phyloP scores from a whole-genome alignment of 176 grass and related monocot genomes.

The Ensete glaucum region DNA sequence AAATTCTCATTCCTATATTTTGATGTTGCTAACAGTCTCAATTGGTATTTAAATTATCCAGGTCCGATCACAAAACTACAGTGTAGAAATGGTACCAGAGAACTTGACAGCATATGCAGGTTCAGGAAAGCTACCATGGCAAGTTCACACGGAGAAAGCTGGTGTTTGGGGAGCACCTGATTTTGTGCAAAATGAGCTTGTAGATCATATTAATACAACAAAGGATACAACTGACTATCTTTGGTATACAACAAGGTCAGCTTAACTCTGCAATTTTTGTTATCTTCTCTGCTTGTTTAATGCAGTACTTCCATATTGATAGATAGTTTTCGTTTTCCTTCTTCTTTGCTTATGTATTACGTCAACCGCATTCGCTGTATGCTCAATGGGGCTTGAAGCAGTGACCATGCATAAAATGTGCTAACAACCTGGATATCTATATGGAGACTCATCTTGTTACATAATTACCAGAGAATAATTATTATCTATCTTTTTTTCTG shows the following conservation, averaged over 20 bases:
- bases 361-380: too few relatives aligned
- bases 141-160: slow-evolving; percentile 55
- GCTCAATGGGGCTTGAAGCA: too few relatives aligned
- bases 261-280: background rate
- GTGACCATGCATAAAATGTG: too few relatives aligned
- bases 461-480: too few relatives aligned
- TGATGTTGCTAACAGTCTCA: background rate
- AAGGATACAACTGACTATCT: slow-evolving; percentile 97
- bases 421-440: too few relatives aligned
- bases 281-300: background rate
- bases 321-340: too few relatives aligned
- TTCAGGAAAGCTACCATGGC: slow-evolving; percentile 31
- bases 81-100: slow-evolving; percentile 66
- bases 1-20: background rate
- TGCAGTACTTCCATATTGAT: too few relatives aligned
- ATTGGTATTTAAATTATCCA: slow-evolving; percentile 23
- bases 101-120: slow-evolving; percentile 36
- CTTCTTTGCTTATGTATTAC: too few relatives aligned
- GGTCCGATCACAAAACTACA: slow-evolving; percentile 59
- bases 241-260: slow-evolving; percentile 88
- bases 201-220: slow-evolving; percentile 96
- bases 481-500: too few relatives aligned
- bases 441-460: too few relatives aligned
- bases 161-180: slow-evolving; percentile 70
- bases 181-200: slow-evolving; percentile 47